Conservation (phyloP, 768 basidiomycete species). For the Stropharia rugosoannulata region DNA sequence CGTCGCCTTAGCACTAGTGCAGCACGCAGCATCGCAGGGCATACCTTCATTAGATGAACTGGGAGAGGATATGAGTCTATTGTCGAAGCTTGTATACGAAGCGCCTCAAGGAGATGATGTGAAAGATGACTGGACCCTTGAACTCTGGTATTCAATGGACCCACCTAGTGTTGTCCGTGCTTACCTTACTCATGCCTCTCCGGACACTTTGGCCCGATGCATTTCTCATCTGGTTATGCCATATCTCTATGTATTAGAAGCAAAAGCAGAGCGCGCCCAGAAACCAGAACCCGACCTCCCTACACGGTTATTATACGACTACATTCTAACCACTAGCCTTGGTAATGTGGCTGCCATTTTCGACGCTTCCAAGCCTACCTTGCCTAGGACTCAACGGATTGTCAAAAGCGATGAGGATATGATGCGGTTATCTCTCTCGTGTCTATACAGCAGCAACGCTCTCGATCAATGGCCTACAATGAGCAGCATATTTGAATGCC, state of each 20-base stretch:
- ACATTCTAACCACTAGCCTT: constrained; percentile 67
- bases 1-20: constrained; percentile 73
- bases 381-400: constrained; percentile 67
- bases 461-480: constrained; percentile 78
- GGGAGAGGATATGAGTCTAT: constrained; percentile 89
- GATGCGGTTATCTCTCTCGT: constrained; percentile 82
- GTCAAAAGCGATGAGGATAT: constrained; percentile 83
- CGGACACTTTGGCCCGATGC: constrained; percentile 62
- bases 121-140: constrained; percentile 71
- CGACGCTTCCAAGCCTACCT: constrained; percentile 89
- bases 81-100: constrained; percentile 88
- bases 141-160: constrained; percentile 68
- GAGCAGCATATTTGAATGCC: constrained; percentile 93
- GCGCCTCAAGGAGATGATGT: constrained; percentile 44
- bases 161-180: constrained; percentile 66
- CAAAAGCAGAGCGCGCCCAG: constrained; percentile 81
- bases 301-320: constrained; percentile 66
- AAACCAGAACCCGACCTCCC: constrained; percentile 66
- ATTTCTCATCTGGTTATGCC: constrained; percentile 82
- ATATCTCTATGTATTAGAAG: constrained; percentile 90
- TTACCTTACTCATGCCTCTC: constrained; percentile 74
- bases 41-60: constrained; percentile 77
- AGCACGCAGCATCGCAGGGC: constrained; percentile 83
- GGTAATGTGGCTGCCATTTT: constrained; percentile 74
- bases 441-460: constrained; percentile 79